A percentile compares a stretch with the other conserved stretches of the same genome.
Conservation (phyloP, 345 rosid species). For the Pistacia atlantica region DNA sequence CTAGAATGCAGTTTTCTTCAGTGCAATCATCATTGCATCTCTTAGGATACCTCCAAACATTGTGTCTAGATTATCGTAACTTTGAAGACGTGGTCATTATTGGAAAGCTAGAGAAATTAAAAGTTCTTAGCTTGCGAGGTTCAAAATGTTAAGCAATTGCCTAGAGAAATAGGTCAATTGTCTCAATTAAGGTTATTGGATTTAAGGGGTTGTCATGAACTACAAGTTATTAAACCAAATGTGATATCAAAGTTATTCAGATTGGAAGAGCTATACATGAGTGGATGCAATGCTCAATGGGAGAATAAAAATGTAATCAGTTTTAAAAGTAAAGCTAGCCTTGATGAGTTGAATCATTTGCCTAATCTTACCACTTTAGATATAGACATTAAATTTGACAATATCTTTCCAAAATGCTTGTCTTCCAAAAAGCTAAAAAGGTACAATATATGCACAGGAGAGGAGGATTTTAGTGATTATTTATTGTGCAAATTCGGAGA, state of each 20-base stretch:
- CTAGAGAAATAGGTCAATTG: too few species aligned
- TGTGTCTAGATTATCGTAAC: conserved; percentile 4
- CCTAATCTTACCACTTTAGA: conserved; percentile 7
- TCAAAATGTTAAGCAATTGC: too few species aligned
- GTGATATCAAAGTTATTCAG: conserved; percentile 10
- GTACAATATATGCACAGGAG: not conserved
- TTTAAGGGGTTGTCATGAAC: not conserved
- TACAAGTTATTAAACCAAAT: conserved; percentile 9
- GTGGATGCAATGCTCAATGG: conserved; percentile 19
- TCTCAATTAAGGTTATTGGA: conserved; percentile 19
- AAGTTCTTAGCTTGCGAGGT: too few species aligned
- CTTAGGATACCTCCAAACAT: conserved; percentile 14
- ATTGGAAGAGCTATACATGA: conserved; percentile 34
- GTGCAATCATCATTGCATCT: conserved; percentile 6
- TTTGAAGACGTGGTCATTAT: not conserved
- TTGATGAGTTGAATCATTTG: conserved; percentile 33
- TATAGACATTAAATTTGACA: not conserved
- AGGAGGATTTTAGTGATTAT: too few species aligned
- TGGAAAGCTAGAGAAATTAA: too few species aligned
- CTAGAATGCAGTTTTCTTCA: not conserved
- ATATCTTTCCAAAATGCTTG: not conserved
- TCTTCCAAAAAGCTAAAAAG: not conserved
- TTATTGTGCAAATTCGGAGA: too few species aligned
- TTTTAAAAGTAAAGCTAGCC: conserved; percentile 10
- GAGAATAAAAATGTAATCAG: too few species aligned